Evolutionary conservation across 1,284 basidiomycete genomes (phyloP), one percentile per base, ranked within the genome.

Genomic region (Malassezia caprae): DNA sequence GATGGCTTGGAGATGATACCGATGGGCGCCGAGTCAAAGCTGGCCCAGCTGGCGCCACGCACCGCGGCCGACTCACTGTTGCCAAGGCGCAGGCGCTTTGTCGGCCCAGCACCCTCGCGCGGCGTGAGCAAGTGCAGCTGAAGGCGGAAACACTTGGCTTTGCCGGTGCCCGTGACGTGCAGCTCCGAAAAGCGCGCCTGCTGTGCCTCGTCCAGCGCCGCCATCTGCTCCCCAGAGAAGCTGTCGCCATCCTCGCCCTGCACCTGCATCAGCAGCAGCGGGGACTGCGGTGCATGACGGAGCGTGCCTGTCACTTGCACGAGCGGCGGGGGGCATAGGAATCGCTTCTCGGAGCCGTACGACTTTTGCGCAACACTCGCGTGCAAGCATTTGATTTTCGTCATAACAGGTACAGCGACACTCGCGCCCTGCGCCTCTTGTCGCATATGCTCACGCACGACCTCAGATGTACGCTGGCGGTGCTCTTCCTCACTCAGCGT

Each of bases 1-100:
- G 89, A 91, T 27, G 90, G 90, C 76, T 96, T 96, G 67, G 90
- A 94, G 71, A 96, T 91, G 77, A 94, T 89, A 40, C 86, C 85
- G 65, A 96, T 85, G 44, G 88, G 87, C 37, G 87, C 84, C 24
- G 88, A 94, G 74, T 88, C 83, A 78, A 96, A 90, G 24, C 86
- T 84, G 7, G 87, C 88, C 89, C 90, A 94, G 46, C 85, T 46
- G 2, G 43, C 37, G 12, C 19, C 21, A 2, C 39, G 23, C 21
- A 26, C 34, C n/a, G 41, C 31, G 10, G 49, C 49, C 4, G 49
- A 17, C 15, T 44, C 40, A 30, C 17, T 31, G 5, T 13, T 10
- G 3, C 34, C 37, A 8, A 27, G 15, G 4, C 47, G 47, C 27
- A 21, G 12, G 21, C 48, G 53, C 28, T 45, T 55, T 0, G 34